Evolutionary conservation across 768 basidiomycete species (phyloP).

Genomic region (Suillus tomentosus): DNA sequence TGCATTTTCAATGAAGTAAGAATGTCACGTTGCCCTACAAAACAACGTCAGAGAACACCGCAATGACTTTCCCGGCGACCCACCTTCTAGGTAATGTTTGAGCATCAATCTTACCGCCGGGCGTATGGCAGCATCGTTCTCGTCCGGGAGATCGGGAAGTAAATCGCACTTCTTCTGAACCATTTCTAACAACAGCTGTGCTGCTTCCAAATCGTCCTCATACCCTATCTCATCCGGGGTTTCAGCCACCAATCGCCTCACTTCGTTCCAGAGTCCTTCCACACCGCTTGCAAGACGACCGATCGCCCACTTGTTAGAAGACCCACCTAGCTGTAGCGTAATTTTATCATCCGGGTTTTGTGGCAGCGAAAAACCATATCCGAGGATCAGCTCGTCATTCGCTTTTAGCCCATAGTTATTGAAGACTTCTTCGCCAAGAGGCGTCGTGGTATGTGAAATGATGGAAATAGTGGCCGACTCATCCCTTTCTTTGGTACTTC

Average conservation of each 20-base stretch:
- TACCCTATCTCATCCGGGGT: constrained; percentile 36
- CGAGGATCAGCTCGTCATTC: constrained; percentile 86
- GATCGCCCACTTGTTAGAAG: constrained; percentile 55
- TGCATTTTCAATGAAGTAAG: constrained; percentile 54
- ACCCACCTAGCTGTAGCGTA: constrained; percentile 71
- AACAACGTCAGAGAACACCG: not conserved
- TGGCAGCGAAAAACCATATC: constrained; percentile 85
- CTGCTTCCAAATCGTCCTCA: constrained; percentile 65
- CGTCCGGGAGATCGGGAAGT: constrained; percentile 42
- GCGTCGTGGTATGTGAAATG: constrained; percentile 49
- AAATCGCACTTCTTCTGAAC: constrained; percentile 48
- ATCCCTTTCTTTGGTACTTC: constrained; percentile 30
- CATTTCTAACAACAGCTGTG: constrained; percentile 67
- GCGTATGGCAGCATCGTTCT: constrained; percentile 38
- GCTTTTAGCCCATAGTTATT: constrained; percentile 95
- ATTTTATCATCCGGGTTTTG: constrained; percentile 88
- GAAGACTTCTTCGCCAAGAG: constrained; percentile 60
- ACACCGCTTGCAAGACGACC: constrained; percentile 57
- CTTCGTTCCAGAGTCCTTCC: constrained; percentile 62
- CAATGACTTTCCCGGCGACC: constrained; percentile 11
- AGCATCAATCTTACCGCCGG: constrained; percentile 67
- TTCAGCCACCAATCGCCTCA: constrained; percentile 38
- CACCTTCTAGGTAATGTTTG: constrained; percentile 67
- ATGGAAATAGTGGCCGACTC: constrained; percentile 56
- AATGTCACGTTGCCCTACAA: constrained; percentile 61